Base-by-base conservation (phyloP, 140 eudicot species). In the Ambrosia hybrid region DNA sequence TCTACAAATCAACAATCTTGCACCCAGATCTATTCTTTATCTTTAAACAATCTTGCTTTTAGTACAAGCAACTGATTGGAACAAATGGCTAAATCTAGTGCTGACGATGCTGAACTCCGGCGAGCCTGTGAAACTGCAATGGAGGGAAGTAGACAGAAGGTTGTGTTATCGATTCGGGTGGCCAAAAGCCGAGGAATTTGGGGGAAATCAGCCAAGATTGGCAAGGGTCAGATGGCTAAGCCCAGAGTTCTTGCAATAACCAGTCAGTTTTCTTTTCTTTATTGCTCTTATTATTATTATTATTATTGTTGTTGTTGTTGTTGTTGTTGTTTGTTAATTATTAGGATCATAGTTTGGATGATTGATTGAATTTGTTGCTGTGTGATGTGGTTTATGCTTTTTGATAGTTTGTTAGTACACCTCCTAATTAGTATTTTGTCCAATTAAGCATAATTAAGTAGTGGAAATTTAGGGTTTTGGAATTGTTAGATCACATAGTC, bases 21-120 rank as follows among this genome's bases (percentile, higher is more conserved):
- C n/a, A n/a, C n/a, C n/a, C n/a, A n/a, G n/a, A 76, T 76, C 80
- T 76, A 63, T 58, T 17, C 45, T 4, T 37, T n/a, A 5, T 76
- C 61, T 57, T 68, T 64, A 51, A 36, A n/a, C 11, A 58, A 49
- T 61, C 17, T 85, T 77, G 51, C 57, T 60, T 72, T 70, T 68
- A 52, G 73, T 75, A 81, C 17, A 64, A 57, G 2, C 4, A 55
- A 11, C 55, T 52, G 34, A 78, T 59, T 33, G 79, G 73, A 66
- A 57, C 55, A 55, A 70, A 90, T 94, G 99, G 99, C 99, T 82
- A 90, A 90, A 81, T 87, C 99, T 62, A 88, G 99, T 85, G 99
- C 97, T 15, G 99, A 94, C 33, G 99, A 94, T 70, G 84, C 58
- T 49, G 97, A 94, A 83, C 88, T 94, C 15, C 84, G 94, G 62